Evolutionary conservation across 2,329 filamentous ascomycete species (phyloP).

Genomic region (Colletotrichum sp.): DNA sequence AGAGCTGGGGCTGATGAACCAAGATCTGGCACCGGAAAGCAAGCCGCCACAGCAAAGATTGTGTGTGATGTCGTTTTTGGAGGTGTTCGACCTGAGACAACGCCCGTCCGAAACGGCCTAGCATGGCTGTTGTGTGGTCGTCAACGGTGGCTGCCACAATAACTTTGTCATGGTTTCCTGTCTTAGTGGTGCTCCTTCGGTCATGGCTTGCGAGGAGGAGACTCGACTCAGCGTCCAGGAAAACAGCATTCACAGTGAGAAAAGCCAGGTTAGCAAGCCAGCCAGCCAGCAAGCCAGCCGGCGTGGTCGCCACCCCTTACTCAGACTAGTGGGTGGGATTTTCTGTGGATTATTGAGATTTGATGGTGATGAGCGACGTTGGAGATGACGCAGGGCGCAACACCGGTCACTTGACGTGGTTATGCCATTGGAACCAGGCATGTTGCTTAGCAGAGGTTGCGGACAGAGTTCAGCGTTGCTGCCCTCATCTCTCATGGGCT

Average conservation of each 20-base stretch:
- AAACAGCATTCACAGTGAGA: background rate
- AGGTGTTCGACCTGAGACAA: constrained; percentile 15
- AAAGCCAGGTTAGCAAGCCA: background rate
- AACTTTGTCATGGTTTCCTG: background rate
- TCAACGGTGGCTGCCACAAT: background rate
- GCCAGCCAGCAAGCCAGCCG: background rate
- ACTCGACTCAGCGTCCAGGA: background rate
- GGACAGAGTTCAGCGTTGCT: background rate
- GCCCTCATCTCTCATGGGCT: background rate
- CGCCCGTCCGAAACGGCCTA: constrained; percentile 7
- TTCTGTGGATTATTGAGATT: background rate
- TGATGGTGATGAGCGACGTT: background rate
- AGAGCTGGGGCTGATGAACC: background rate
- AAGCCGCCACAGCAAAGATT: background rate
- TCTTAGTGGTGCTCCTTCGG: background rate
- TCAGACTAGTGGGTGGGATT: background rate
- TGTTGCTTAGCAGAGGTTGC: background rate
- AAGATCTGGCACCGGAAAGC: constrained; percentile 6
- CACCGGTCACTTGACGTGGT: background rate
- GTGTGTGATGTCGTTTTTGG: background rate
- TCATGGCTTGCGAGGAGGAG: background rate
- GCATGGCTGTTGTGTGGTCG: background rate
- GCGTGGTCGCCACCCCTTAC: background rate
- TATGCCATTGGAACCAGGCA: background rate
- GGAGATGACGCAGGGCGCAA: background rate